Percentiles rank a stretch among this genome's conserved stretches.
Conservation (phyloP, 805 yeast genomes). For the Cyberlindnera saturnus region DNA sequence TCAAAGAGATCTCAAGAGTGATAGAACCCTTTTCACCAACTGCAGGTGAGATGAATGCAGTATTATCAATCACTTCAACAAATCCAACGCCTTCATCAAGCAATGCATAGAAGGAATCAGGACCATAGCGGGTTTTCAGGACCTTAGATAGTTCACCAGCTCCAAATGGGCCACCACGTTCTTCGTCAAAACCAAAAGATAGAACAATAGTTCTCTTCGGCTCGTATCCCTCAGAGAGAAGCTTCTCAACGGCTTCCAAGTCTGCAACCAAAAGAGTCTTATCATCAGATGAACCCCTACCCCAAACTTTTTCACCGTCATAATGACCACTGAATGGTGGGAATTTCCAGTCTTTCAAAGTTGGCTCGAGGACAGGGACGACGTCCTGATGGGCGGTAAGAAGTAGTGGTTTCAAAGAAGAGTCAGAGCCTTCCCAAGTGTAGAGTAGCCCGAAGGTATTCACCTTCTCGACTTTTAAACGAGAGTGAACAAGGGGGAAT, state of each 20-base stretch:
- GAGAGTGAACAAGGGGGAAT: conserved; percentile 47
- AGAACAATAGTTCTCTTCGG: conserved; percentile 55
- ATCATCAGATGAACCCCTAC: conserved; percentile 75
- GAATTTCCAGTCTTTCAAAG: conserved; percentile 53
- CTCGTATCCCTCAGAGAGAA: conserved; percentile 38
- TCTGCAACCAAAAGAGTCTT: conserved; percentile 60
- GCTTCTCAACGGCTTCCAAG: conserved; percentile 51
- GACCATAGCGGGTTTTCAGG: conserved; percentile 49
- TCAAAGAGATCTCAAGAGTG: conserved; percentile 43
- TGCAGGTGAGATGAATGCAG: conserved; percentile 47
- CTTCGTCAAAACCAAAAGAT: conserved; percentile 76
- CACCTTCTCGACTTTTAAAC: conserved; percentile 44
- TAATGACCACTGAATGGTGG: conserved; percentile 60
- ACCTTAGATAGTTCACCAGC: conserved; percentile 42
- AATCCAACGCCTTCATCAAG: conserved; percentile 53
- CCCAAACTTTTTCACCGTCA: conserved; percentile 61
- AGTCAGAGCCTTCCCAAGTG: conserved; percentile 54
- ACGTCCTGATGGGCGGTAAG: conserved; percentile 77
- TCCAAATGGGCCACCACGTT: conserved; percentile 56
- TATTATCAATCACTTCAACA: conserved; percentile 16
- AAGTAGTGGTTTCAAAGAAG: conserved; percentile 52
- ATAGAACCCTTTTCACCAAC: conserved; percentile 61
- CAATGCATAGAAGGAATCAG: conserved; percentile 49
- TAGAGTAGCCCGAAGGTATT: conserved; percentile 58
- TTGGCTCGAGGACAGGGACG: conserved; percentile 64